A percentile compares a stretch with the other conserved stretches of the same genome.
These are phyloP conservation scores for Leccinum sublutescens DNA, from an alignment of 768 basidiomycete genomes.

Conservation along the genomic window DNA sequence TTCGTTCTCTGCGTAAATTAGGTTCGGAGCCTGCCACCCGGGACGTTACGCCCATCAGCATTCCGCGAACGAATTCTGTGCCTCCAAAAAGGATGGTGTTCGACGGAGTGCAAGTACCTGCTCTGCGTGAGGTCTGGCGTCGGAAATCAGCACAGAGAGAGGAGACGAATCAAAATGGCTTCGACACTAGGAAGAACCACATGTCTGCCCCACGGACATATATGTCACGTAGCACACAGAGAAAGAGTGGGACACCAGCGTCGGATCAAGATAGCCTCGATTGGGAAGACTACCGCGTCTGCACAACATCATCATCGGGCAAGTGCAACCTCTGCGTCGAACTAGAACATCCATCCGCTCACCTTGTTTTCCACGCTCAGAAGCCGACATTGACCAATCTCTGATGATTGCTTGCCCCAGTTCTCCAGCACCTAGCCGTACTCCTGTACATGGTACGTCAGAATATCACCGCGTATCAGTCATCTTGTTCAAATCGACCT, in stretches of 20 bases:
- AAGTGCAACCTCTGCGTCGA: neutral
- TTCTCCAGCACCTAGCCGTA: slow-evolving; percentile 6
- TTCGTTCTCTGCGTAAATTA: slow-evolving; percentile 15
- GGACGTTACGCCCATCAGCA: slow-evolving; percentile 17
- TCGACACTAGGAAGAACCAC: neutral
- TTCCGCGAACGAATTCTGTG: slow-evolving; percentile 23
- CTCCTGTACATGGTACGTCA: slow-evolving; percentile 11
- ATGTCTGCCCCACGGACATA: neutral
- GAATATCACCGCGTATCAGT: neutral
- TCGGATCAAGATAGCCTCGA: slow-evolving; percentile 27
- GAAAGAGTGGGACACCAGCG: neutral
- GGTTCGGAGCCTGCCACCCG: slow-evolving; percentile 32
- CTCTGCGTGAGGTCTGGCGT: slow-evolving; percentile 17
- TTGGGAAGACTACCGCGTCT: slow-evolving; percentile 30
- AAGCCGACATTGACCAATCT: slow-evolving; percentile 23
- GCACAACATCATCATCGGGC: slow-evolving; percentile 23
- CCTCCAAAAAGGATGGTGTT: slow-evolving; percentile 26
- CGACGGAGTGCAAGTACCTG: slow-evolving; percentile 32
- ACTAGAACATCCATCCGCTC: neutral
- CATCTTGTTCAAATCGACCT: neutral
- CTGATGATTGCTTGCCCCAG: slow-evolving; percentile 10
- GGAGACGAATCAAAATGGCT: neutral
- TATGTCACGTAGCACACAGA: neutral
- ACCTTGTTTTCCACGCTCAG: slow-evolving; percentile 7
- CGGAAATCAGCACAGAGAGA: slow-evolving; percentile 3